phyloP scores from a whole-genome alignment of 495 filamentous ascomycete genomes.

The Penicillium tannophilum region DNA sequence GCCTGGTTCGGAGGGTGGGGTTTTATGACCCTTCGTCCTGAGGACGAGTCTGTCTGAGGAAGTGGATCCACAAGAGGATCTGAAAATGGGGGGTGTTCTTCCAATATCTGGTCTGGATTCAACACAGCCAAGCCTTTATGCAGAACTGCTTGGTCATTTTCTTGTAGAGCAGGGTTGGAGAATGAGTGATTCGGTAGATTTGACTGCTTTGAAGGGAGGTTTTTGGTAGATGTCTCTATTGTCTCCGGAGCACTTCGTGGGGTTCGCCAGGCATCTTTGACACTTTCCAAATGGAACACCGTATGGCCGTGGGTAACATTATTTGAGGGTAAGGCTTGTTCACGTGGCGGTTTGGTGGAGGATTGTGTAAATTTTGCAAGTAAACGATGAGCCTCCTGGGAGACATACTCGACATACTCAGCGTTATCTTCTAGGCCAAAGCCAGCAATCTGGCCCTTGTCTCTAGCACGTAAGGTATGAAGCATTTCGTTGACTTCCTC shows the following conservation, averaged over 20 bases:
- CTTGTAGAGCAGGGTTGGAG: not conserved
- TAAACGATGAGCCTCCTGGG: slow-evolving; percentile 20
- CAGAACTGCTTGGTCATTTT: not conserved
- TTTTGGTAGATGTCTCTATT: not conserved
- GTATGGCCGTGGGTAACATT: slow-evolving; percentile 17
- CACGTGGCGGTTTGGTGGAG: not conserved
- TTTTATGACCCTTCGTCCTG: not conserved
- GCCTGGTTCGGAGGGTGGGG: not conserved
- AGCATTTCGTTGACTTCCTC: not conserved
- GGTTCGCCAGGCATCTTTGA: too few relatives aligned
- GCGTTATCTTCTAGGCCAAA: not conserved
- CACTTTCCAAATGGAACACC: not conserved
- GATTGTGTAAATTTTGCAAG: slow-evolving; percentile 23
- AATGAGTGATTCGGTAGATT: not conserved
- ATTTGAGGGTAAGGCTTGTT: not conserved
- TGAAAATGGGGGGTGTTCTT: not conserved
- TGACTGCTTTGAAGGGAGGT: not conserved
- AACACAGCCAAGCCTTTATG: not conserved
- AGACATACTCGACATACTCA: not conserved
- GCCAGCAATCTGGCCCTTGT: not conserved
- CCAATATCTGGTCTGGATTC: not conserved
- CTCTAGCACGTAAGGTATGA: not conserved
- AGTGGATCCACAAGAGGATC: not conserved
- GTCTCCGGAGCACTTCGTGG: not conserved
- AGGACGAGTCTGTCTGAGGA: not conserved